phyloP scores from a whole-genome alignment of 768 basidiomycete species.

The Naganishia friedmannii region DNA sequence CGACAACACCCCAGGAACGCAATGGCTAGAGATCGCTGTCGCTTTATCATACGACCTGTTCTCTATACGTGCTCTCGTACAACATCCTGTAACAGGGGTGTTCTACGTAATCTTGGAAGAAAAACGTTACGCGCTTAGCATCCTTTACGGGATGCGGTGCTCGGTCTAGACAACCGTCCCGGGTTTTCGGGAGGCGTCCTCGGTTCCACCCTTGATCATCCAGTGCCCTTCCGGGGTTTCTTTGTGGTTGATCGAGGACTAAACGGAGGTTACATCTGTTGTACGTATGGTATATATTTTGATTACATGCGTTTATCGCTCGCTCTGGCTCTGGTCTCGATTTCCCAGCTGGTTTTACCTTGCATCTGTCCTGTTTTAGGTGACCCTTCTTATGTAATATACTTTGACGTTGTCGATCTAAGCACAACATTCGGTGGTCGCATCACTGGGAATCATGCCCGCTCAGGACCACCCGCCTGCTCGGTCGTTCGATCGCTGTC shows the following conservation, averaged over 20 bases:
- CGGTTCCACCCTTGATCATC: conserved; percentile 32
- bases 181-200: conserved; percentile 16
- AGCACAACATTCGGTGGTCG: too few relatives aligned
- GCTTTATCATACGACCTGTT: conserved; percentile 15
- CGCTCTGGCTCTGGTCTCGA: not conserved
- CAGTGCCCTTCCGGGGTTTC: not conserved
- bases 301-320: not conserved
- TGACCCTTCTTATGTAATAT: not conserved
- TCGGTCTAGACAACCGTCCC: conserved; percentile 32
- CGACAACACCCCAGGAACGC: conserved; percentile 1
- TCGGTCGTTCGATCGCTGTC: too few relatives aligned
- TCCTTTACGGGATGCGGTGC: conserved; percentile 2
- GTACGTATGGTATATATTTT: not conserved
- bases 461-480: too few relatives aligned
- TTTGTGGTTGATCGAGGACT: conserved; percentile 31
- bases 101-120: conserved; percentile 13
- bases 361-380: not conserved
- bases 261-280: conserved; percentile 26
- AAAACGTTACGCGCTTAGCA: conserved; percentile 19
- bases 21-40: conserved; percentile 5
- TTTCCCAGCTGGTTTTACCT: not conserved
- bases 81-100: conserved; percentile 20
- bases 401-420: too few relatives aligned
- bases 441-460: too few relatives aligned
- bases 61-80: conserved; percentile 21